phyloP scores from a whole-genome alignment of 805 yeast species.

The Metschnikowia amazonensis region DNA sequence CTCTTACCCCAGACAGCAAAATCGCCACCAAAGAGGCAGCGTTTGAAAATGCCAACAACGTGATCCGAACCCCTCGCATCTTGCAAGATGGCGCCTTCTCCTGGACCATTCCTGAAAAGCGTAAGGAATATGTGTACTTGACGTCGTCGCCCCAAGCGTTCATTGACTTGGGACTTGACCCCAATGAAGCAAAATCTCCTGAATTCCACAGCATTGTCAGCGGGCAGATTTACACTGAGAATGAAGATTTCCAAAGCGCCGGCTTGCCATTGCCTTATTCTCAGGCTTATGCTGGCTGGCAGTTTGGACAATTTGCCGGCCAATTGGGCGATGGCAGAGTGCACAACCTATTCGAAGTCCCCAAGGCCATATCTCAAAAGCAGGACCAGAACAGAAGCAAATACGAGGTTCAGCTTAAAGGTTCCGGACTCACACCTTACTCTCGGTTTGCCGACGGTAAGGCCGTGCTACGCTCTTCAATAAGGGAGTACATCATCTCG shows the following conservation, averaged over 20 bases:
- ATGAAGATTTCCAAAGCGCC: conserved; percentile 16
- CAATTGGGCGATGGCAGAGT: conserved; percentile 97
- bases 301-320: conserved; percentile 95
- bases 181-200: conserved; percentile 36
- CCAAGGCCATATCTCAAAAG: conserved; percentile 27
- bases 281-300: conserved; percentile 93
- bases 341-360: conserved; percentile 69
- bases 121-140: conserved; percentile 52
- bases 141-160: conserved; percentile 60
- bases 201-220: conserved; percentile 53
- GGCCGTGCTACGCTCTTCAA: conserved; percentile 83
- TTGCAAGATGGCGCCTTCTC: conserved; percentile 63
- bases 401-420: conserved; percentile 80
- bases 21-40: conserved; percentile 28
- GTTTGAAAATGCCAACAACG: conserved; percentile 24
- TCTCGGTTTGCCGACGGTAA: conserved; percentile 96
- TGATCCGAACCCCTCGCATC: conserved; percentile 36
- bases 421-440: conserved; percentile 88
- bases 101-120: conserved; percentile 63
- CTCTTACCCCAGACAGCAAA: conserved; percentile 28
- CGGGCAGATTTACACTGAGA: conserved; percentile 46
- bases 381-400: conserved; percentile 28
- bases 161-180: conserved; percentile 53
- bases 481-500: conserved; percentile 81
- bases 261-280: conserved; percentile 69